These are phyloP conservation scores for Ziziphus jujuba DNA, from an alignment of 306 rosid genomes.

Conservation along the genomic window DNA sequence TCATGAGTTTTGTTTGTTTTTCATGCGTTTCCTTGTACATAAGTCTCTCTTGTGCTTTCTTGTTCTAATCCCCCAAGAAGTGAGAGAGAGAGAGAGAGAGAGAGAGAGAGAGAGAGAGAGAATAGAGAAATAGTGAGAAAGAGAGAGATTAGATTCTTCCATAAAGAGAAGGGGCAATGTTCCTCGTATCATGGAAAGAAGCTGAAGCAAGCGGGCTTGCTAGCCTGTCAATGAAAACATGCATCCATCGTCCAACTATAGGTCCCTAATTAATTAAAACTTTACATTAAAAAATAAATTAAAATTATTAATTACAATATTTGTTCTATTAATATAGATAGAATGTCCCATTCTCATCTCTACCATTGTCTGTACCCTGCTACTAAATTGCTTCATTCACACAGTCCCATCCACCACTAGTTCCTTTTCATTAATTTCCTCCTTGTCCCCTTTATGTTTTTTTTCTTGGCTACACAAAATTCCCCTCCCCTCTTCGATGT, in stretches of 20 bases:
- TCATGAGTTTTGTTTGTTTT: slow-evolving; percentile 11
- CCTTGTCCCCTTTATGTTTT: slow-evolving; percentile 29
- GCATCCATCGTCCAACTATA: slow-evolving; percentile 33
- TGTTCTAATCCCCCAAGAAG: slow-evolving; percentile 27
- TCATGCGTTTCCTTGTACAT: not conserved
- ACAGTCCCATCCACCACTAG: slow-evolving; percentile 40
- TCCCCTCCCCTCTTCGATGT: slow-evolving; percentile 22
- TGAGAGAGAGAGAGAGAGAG: not conserved
- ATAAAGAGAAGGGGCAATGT: slow-evolving; percentile 43
- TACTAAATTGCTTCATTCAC: slow-evolving; percentile 40
- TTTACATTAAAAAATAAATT: too few species aligned
- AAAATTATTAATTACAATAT: not conserved
- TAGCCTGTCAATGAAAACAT: slow-evolving; percentile 55
- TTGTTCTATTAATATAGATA: slow-evolving; percentile 27
- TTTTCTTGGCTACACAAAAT: slow-evolving; percentile 23
- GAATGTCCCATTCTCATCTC: slow-evolving; percentile 46
- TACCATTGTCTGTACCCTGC: slow-evolving; percentile 31
- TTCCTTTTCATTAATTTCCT: slow-evolving; percentile 21
- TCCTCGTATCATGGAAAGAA: slow-evolving; percentile 62
- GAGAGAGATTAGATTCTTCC: slow-evolving; percentile 64
- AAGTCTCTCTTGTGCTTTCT: not conserved
- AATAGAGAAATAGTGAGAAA: slow-evolving; percentile 11
- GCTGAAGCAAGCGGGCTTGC: slow-evolving; percentile 38
- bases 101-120: slow-evolving; percentile 33
- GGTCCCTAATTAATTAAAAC: not conserved